Base-by-base conservation (phyloP, 202 grass and related monocot genomes). In the Panicum virgatum region DNA sequence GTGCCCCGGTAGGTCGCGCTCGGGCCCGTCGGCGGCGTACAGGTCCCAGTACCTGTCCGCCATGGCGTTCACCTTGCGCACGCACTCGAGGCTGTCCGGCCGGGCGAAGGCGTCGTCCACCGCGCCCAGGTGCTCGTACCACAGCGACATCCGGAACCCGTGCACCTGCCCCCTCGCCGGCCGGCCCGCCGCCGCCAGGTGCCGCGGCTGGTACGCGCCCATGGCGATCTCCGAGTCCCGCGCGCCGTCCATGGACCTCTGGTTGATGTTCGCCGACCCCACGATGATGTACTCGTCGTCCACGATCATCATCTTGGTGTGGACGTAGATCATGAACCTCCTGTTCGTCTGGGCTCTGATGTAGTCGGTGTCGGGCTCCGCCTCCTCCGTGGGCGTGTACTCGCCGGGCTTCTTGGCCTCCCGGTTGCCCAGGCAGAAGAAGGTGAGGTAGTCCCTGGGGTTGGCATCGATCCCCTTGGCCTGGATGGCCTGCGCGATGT, bases 241-340 rank as follows among this genome's bases (percentile, higher is more conserved):
- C 29, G 84, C 85, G 19, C 96, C 92, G 23, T 93, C 93, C 92
- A 98, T 96, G 44, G 96, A 98, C 52, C 96, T 85, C 83, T 98
- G 90, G 81, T 98, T 98, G 78, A 98, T 96, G 85, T 98, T 96
- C 12, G 96, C 96, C 11, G 96, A 98, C 16, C 96, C 92, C 12
- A 94, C 85, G 51, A 96, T 93, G 63, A 96, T 93, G 80, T 96
- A 98, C 85, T 98, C 96, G 18, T 98, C 96, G 11, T 98, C 96
- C 63, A 93, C 92, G 0, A 88, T 80, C 86, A 88, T 88, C 86
- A 88, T 88, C 62, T 88, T 88, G 39, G 86, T 75, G 72, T 88
- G 86, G 48, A 88, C 86, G 5, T 88, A 88, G 81, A 88, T 88
- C 86, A 84, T 88, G 76, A 88, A 88, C 32, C 81, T 54, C 36